phyloP scores from a whole-genome alignment of 768 basidiomycete species.

The Hortiboletus campestris region DNA sequence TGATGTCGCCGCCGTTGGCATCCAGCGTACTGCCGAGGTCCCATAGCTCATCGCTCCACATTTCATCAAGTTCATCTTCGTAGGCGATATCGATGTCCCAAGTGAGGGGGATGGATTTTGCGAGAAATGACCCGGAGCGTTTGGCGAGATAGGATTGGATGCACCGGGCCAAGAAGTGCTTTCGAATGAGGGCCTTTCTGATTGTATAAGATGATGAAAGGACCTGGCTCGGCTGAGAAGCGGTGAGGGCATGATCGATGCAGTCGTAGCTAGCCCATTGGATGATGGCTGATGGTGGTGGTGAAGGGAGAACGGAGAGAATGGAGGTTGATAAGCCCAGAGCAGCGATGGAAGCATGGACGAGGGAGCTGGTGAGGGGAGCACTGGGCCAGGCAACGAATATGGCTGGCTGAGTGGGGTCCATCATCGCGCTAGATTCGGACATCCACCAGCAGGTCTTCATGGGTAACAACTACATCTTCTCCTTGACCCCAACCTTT shows the following conservation, averaged over 20 bases:
- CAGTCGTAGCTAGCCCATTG: constrained; percentile 91
- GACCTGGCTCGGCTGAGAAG: constrained; percentile 44
- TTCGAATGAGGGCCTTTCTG: constrained; percentile 91
- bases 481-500: constrained; percentile 84
- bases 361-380: constrained; percentile 50
- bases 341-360: constrained; percentile 40
- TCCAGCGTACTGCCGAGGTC: constrained; percentile 71
- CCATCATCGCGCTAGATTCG: constrained; percentile 2
- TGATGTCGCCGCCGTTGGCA: constrained; percentile 18
- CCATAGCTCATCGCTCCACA: constrained; percentile 91
- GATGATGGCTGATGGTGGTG: constrained; percentile 36
- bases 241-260: constrained; percentile 74
- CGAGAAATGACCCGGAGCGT: constrained; percentile 56
- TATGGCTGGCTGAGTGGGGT: constrained; percentile 20
- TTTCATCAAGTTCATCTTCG: constrained; percentile 92
- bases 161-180: constrained; percentile 83
- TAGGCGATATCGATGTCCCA: constrained; percentile 86
- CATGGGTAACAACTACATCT: constrained; percentile 51
- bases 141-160: constrained; percentile 74
- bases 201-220: constrained; percentile 85
- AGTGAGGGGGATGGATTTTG: constrained; percentile 60
- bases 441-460: background rate
- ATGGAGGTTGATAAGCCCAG: constrained; percentile 31
- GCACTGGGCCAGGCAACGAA: constrained; percentile 56
- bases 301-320: constrained; percentile 25